Conservation (phyloP, 257 asterid genomes). For the Nyctanthes arbortristis region DNA sequence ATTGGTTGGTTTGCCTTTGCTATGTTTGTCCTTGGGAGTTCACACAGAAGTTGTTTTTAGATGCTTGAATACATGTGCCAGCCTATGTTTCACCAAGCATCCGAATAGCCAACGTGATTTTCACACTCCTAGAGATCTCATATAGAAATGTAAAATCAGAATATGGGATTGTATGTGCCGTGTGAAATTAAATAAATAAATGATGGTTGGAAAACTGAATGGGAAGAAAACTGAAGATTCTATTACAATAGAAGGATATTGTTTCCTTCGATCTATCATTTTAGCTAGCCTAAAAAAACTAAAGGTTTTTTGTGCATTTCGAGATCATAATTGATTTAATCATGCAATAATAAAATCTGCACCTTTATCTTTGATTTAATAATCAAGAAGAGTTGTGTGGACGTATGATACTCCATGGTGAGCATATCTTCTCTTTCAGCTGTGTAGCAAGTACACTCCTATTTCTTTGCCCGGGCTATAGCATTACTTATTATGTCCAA, state of each 20-base stretch:
- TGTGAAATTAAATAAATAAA: not conserved
- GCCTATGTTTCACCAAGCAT: not conserved
- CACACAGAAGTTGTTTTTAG: not conserved
- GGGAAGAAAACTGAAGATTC: not conserved
- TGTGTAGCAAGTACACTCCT: not conserved
- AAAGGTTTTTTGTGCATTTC: not conserved
- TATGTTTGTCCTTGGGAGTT: not conserved
- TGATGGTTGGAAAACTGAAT: slow-evolving; percentile 1
- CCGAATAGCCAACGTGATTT: not conserved
- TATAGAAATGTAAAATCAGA: not conserved
- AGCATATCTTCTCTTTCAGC: not conserved
- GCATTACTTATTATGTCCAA: not conserved
- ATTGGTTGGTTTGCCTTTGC: not conserved
- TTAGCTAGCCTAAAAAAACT: not conserved
- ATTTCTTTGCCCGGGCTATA: not conserved
- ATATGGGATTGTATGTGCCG: not conserved
- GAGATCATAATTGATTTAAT: not conserved
- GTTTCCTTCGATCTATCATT: not conserved
- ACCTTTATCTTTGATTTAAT: not conserved
- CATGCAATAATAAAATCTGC: not conserved
- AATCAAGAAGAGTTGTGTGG: not conserved
- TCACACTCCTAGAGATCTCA: not conserved
- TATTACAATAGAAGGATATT: not conserved
- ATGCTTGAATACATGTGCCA: not conserved
- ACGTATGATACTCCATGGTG: not conserved